Evolutionary conservation across 768 basidiomycete genomes (phyloP).

Genomic region (Pluteus cervinus): DNA sequence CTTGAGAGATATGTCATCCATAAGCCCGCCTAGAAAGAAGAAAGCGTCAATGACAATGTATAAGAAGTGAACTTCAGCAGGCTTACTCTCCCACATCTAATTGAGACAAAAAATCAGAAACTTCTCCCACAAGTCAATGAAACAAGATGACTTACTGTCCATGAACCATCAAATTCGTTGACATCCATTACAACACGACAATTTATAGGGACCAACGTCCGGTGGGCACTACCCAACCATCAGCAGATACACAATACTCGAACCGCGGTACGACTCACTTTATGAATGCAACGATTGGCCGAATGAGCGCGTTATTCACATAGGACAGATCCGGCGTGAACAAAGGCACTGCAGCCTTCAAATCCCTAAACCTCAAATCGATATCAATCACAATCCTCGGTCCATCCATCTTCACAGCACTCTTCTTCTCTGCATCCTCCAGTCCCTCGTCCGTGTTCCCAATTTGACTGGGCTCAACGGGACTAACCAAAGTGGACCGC

Average conservation of each 20-base stretch:
- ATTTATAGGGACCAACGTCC: slow-evolving; percentile 90
- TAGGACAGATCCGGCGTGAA: slow-evolving; percentile 87
- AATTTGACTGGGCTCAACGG: too few species aligned
- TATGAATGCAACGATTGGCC: slow-evolving; percentile 98
- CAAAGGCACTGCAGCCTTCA: slow-evolving; percentile 92
- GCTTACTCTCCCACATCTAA: slow-evolving; percentile 91
- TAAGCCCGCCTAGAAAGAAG: slow-evolving; percentile 69
- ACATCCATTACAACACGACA: slow-evolving; percentile 83
- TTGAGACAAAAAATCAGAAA: slow-evolving; percentile 10
- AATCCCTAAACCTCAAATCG: slow-evolving; percentile 88
- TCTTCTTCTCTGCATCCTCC: slow-evolving; percentile 20
- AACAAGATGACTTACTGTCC: slow-evolving; percentile 64
- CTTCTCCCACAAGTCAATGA: slow-evolving; percentile 3
- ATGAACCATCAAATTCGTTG: slow-evolving; percentile 89
- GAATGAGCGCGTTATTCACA: slow-evolving; percentile 85
- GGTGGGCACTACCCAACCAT: slow-evolving; percentile 65
- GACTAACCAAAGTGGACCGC: too few species aligned
- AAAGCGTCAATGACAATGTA: slow-evolving; percentile 11
- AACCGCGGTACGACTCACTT: slow-evolving; percentile 52
- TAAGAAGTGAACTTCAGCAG: neutral
- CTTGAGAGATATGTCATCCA: slow-evolving; percentile 86
- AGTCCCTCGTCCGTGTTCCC: slow-evolving; percentile 26
- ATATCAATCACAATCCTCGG: slow-evolving; percentile 77
- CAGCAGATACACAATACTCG: slow-evolving; percentile 3
- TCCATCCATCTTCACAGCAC: too few species aligned